Percentiles rank a stretch among this genome's conserved stretches.
Conservation (phyloP, 164 flowering plant genomes). For the Stephania japonica region DNA sequence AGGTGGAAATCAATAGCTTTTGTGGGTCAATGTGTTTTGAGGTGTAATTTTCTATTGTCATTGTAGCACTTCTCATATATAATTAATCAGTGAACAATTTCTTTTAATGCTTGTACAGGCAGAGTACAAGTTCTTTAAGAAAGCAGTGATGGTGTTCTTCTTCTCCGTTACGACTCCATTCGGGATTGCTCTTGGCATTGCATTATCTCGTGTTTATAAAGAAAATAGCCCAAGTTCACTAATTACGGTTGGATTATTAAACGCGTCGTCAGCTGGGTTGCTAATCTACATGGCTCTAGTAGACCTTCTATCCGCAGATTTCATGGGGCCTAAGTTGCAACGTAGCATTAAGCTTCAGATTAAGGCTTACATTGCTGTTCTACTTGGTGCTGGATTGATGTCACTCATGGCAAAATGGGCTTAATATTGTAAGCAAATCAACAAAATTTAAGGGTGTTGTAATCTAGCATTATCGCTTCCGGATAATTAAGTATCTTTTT, state of each 20-base stretch:
- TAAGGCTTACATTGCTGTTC: constrained; percentile 33
- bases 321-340: constrained; percentile 49
- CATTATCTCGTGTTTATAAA: constrained; percentile 33
- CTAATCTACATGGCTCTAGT: constrained; percentile 56
- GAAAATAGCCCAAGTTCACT: constrained; percentile 39
- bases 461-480: too few relatives aligned
- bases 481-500: too few relatives aligned
- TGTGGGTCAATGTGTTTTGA: too few relatives aligned
- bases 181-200: constrained; percentile 46
- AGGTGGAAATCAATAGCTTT: too few relatives aligned
- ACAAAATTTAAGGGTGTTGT: not conserved
- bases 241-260: constrained; percentile 41
- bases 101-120: constrained; percentile 25
- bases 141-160: constrained; percentile 45
- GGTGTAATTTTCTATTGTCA: too few relatives aligned
- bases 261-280: constrained; percentile 40
- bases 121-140: constrained; percentile 28
- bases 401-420: constrained; percentile 39
- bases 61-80: too few relatives aligned
- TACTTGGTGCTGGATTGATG: constrained; percentile 54
- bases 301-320: constrained; percentile 45
- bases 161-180: constrained; percentile 49
- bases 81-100: not conserved
- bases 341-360: constrained; percentile 35
- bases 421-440: not conserved